These are phyloP conservation scores for Antrodiella citrinella DNA, from an alignment of 768 basidiomycete species.

Conservation along the genomic window DNA sequence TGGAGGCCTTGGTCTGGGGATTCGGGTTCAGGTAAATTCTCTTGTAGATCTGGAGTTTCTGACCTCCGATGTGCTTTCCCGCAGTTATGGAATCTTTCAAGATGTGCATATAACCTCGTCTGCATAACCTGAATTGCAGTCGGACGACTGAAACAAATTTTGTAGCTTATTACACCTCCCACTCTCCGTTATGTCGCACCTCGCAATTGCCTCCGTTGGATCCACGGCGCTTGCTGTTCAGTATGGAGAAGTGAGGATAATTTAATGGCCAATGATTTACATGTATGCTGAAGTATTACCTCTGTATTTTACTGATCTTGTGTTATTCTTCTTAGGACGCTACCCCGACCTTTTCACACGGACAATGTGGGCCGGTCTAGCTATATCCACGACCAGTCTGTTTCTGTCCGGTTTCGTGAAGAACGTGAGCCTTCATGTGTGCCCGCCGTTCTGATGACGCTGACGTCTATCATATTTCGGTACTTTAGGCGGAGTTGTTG, in stretches of 20 bases:
- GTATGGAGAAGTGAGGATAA: background rate
- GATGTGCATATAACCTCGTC: background rate
- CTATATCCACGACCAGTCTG: conserved; percentile 9
- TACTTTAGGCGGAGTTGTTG: conserved; percentile 15
- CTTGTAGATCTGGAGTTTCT: background rate
- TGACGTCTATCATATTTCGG: background rate
- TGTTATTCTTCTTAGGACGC: conserved; percentile 13
- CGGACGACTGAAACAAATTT: background rate
- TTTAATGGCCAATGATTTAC: background rate
- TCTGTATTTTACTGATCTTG: conserved; percentile 4
- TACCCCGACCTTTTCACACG: conserved; percentile 13
- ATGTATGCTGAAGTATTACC: background rate
- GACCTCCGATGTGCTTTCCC: background rate
- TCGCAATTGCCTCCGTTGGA: conserved; percentile 2
- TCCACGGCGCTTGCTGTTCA: conserved; percentile 1
- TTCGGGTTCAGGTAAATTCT: background rate
- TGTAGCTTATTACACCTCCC: conserved; percentile 1
- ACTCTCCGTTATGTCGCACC: conserved; percentile 4
- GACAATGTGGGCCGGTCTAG: conserved; percentile 14
- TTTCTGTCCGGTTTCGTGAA: conserved; percentile 16
- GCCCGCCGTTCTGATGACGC: background rate
- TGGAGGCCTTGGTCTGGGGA: background rate
- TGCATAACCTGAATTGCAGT: background rate
- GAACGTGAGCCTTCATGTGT: conserved; percentile 1
- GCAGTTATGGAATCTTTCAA: background rate